phyloP scores from a whole-genome alignment of 2,329 filamentous ascomycete genomes.

The Arachnomyces sp. region DNA sequence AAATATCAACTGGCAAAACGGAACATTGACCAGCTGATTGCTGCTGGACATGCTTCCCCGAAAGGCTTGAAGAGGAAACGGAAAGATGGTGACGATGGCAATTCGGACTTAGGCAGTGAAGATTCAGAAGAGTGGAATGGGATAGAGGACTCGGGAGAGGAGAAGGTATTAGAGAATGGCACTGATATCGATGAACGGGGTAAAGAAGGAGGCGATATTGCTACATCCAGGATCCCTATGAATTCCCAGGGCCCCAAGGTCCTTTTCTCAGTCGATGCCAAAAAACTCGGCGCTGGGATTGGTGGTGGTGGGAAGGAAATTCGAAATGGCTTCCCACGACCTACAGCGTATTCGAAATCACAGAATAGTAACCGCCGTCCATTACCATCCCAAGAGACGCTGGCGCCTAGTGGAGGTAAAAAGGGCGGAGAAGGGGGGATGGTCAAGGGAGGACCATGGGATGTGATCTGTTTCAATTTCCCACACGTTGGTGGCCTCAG shows the following conservation, averaged over 20 bases:
- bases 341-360: background rate
- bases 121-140: background rate
- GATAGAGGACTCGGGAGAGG: constrained; percentile 1
- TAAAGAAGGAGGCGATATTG: constrained; percentile 1
- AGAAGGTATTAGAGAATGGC: constrained; percentile 1
- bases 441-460: constrained; percentile 45
- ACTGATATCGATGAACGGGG: constrained; percentile 5
- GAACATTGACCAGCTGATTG: constrained; percentile 45
- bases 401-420: background rate
- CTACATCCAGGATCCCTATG: constrained; percentile 1
- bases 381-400: too few relatives aligned
- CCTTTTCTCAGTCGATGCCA: constrained; percentile 37
- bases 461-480: constrained; percentile 90
- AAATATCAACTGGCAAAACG: constrained; percentile 68
- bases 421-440: constrained; percentile 2
- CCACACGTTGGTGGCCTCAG: constrained; percentile 88
- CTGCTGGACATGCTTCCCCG: background rate
- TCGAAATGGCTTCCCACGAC: constrained; percentile 31
- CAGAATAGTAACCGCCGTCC: too few relatives aligned
- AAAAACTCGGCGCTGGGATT: constrained; percentile 29
- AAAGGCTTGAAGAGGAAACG: constrained; percentile 16
- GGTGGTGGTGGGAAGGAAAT: constrained; percentile 36
- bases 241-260: constrained; percentile 20
- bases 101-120: too few relatives aligned
- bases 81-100: constrained; percentile 2